phyloP scores from a whole-genome alignment of 2,329 filamentous ascomycete genomes.

The Ophiostoma himal-ulmi region DNA sequence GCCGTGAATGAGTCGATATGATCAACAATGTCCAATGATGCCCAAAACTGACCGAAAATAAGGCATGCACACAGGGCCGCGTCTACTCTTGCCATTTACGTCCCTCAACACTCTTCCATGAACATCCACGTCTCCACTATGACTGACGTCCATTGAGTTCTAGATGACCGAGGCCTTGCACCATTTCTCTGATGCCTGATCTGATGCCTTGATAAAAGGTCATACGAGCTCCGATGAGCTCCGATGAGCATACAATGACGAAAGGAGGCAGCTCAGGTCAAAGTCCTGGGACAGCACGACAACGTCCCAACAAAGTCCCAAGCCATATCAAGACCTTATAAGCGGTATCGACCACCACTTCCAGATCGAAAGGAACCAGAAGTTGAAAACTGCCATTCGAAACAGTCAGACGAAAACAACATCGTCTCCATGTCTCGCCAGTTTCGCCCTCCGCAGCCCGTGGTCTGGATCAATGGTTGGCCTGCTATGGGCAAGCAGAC shows the following conservation, averaged over 20 bases:
- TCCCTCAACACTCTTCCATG: background rate
- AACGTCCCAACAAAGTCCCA: background rate
- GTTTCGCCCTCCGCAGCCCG: slow-evolving; percentile 24
- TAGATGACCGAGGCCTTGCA: background rate
- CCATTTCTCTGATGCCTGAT: background rate
- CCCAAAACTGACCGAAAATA: background rate
- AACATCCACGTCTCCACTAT: background rate
- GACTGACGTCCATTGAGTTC: slow-evolving; percentile 5
- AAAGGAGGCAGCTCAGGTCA: background rate
- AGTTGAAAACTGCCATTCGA: background rate
- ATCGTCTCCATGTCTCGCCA: background rate
- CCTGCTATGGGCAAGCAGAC: slow-evolving; percentile 33
- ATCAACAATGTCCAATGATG: no score
- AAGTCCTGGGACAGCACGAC: background rate
- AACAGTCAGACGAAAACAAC: background rate
- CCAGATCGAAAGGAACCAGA: background rate
- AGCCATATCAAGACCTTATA: no score
- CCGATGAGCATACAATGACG: background rate
- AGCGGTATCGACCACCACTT: no score
- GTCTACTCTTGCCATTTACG: background rate
- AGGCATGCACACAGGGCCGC: background rate
- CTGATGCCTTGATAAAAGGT: background rate
- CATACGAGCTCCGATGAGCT: slow-evolving; percentile 2
- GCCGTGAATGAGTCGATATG: background rate
- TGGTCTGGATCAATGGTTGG: slow-evolving; percentile 35